Conservation (phyloP, 129 eudicot species). For the Saussurea involucrata region DNA sequence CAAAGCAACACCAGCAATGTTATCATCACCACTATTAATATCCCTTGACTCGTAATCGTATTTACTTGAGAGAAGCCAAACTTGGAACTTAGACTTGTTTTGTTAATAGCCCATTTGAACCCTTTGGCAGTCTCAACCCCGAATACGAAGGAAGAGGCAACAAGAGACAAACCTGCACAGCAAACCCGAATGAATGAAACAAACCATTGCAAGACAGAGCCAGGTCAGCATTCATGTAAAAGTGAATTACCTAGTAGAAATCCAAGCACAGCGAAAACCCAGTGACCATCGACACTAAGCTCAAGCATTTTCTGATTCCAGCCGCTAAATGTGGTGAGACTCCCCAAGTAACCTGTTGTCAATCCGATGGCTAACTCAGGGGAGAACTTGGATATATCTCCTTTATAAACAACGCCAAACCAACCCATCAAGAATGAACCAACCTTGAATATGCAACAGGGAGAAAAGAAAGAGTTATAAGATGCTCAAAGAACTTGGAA, state of each 20-base stretch:
- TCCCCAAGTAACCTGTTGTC: conserved; percentile 85
- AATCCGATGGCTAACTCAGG: conserved; percentile 79
- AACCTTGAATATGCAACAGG: conserved; percentile 34
- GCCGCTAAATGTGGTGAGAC: conserved; percentile 95
- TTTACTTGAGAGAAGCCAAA: conserved; percentile 13
- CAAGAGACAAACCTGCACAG: conserved; percentile 69
- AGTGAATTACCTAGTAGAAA: conserved; percentile 49
- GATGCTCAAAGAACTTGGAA: neutral
- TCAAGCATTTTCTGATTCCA: conserved; percentile 98
- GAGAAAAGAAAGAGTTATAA: neutral
- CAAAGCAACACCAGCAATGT: conserved; percentile 47
- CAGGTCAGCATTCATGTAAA: neutral
- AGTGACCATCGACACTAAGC: conserved; percentile 61
- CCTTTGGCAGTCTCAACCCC: conserved; percentile 81
- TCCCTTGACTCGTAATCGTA: conserved; percentile 18
- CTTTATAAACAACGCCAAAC: conserved; percentile 80
- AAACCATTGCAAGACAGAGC: neutral
- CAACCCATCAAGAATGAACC: conserved; percentile 98
- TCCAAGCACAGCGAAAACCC: conserved; percentile 76
- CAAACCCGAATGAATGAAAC: conserved; percentile 3
- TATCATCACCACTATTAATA: conserved; percentile 34
- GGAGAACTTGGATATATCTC: conserved; percentile 56
- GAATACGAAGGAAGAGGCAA: conserved; percentile 53
- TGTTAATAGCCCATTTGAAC: conserved; percentile 37
- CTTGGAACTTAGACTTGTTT: conserved; percentile 21